These are phyloP conservation scores for Ambrosiella xylebori DNA, from an alignment of 2,329 filamentous ascomycete genomes.

Conservation along the genomic window DNA sequence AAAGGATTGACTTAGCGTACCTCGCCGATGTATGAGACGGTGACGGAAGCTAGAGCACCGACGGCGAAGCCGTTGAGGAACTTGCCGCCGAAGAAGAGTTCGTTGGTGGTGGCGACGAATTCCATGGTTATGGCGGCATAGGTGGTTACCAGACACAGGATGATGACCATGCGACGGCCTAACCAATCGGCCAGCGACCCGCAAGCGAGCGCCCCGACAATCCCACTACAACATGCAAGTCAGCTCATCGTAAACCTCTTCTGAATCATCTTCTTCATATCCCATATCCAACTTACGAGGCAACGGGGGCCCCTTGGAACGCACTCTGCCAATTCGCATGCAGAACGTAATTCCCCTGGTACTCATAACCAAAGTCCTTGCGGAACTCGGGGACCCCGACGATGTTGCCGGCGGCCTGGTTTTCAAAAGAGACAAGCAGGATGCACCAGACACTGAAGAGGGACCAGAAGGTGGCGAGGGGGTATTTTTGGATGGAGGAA, in stretches of 20 bases:
- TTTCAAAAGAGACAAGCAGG: conserved; percentile 25
- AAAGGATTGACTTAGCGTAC: conserved; percentile 12
- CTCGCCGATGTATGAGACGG: conserved; percentile 20
- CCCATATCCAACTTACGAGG: conserved; percentile 16
- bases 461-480: conserved; percentile 19
- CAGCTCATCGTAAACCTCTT: background rate
- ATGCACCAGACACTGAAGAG: conserved; percentile 24
- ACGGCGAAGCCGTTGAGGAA: conserved; percentile 25
- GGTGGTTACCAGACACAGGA: conserved; percentile 21
- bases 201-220: conserved; percentile 19
- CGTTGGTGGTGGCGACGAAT: conserved; percentile 24
- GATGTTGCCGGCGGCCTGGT: conserved; percentile 23
- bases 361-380: conserved; percentile 22
- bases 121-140: conserved; percentile 25
- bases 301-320: conserved; percentile 26
- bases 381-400: conserved; percentile 28
- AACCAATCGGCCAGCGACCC: conserved; percentile 23
- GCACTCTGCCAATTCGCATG: conserved; percentile 27
- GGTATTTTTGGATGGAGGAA: conserved; percentile 17
- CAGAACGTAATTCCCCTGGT: conserved; percentile 14
- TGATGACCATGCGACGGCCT: conserved; percentile 20
- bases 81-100: conserved; percentile 25
- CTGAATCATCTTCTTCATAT: background rate
- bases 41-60: conserved; percentile 17
- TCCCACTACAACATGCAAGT: background rate